These are phyloP conservation scores for Tinospora cordifolia DNA, from an alignment of 164 flowering plant species.

Conservation along the genomic window DNA sequence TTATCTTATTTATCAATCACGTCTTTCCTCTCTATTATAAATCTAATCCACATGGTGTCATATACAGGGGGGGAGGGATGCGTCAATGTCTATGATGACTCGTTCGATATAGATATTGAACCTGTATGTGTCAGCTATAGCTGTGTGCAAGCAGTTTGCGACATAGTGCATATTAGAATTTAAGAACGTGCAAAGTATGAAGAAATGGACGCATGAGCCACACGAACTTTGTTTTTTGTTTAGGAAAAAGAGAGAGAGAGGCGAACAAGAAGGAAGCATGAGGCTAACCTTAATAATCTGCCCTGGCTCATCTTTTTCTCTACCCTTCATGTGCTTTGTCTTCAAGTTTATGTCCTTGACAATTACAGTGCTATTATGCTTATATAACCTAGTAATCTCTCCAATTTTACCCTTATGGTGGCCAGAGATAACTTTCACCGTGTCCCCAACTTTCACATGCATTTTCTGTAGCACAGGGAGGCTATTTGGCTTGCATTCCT, in stretches of 20 bases:
- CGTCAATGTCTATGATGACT: too few relatives aligned
- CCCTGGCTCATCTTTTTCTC: constrained; percentile 71
- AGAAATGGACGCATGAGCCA: constrained; percentile 6
- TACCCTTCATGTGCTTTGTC: constrained; percentile 87
- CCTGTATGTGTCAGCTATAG: too few relatives aligned
- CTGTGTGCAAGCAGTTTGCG: too few relatives aligned
- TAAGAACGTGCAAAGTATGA: not conserved
- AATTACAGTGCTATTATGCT: constrained; percentile 83
- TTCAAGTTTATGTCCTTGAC: constrained; percentile 78
- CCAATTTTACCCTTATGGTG: constrained; percentile 81
- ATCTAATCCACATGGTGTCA: too few relatives aligned
- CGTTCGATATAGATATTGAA: too few relatives aligned
- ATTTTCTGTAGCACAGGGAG: constrained; percentile 81
- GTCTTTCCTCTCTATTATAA: too few relatives aligned
- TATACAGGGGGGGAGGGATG: too few relatives aligned
- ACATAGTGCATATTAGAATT: too few relatives aligned
- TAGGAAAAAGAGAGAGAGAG: too few relatives aligned
- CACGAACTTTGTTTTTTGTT: too few relatives aligned
- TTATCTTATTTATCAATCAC: too few relatives aligned
- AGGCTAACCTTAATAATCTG: constrained; percentile 67
- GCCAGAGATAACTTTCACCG: constrained; percentile 81
- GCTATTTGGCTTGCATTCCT: constrained; percentile 86
- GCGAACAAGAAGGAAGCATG: too few relatives aligned
- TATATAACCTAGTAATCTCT: constrained; percentile 53
- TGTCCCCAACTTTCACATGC: constrained; percentile 93